Base-by-base conservation (phyloP, 1,284 basidiomycete species). In the Phaffia rhodozyma region DNA sequence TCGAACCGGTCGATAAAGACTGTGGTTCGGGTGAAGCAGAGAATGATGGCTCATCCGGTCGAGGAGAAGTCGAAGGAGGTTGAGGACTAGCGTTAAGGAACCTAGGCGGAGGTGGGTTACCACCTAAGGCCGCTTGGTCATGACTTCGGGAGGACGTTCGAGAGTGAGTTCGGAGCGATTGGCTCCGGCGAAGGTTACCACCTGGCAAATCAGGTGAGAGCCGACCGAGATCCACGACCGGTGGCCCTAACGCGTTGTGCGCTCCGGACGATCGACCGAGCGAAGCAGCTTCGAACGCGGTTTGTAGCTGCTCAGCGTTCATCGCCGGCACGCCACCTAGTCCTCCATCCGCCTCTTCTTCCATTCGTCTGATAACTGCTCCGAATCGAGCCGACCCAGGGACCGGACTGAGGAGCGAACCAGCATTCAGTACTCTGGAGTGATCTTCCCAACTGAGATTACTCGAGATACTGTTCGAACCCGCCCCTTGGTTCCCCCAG, bases 201-300 rank as follows among this genome's bases (percentile, higher is more conserved):
- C 38, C 38, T 43, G 13, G 16, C 13, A 16, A 16, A 2, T 43
- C 38, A 43, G 38, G 38, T 43, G 38, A 43, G 38, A 43, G 38
- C 38, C 38, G 38, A 16, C 38, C 38, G 16, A 43, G 38, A 43
- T 43, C 38, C 13, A 43, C 38, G 7, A 43, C 38, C 38, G 52
- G 62, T 23, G 57, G 38, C 29, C 58, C 30, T 5, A 53, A 54
- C 25, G 29, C n/a, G 9, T 56, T 53, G 2, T 43, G 51, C 1
- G 56, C 20, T 23, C n/a, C 16, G 20, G 30, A 48, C 3, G 62
- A 50, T 2, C 47, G 57, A 13, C 58, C 52, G 43, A 64, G 62
- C 5, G 49, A 49, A 23, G 60, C 50, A 7, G 62, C 57, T 48
- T 64, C 62, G 30, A 64, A 64, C 58, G 63, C 63, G n/a, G 51